A percentile compares a stretch with the other conserved stretches of the same genome.
These are phyloP conservation scores for Rhododendron griersonianum DNA, from an alignment of 148 eudicot genomes.

Conservation along the genomic window DNA sequence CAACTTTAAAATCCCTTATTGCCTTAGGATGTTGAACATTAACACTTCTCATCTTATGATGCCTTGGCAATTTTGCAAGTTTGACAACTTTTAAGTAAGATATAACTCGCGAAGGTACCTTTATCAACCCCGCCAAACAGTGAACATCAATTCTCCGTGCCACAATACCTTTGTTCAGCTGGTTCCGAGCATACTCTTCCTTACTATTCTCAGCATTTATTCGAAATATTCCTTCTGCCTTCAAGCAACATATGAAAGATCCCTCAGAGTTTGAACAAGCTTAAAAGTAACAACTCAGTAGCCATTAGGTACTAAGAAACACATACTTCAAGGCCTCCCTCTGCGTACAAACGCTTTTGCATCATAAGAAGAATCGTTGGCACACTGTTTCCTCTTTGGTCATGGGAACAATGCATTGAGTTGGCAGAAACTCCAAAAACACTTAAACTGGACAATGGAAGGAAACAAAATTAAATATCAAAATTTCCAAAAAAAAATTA, in stretches of 20 bases:
- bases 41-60: background rate
- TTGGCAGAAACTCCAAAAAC: conserved; percentile 86
- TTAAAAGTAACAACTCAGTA: background rate
- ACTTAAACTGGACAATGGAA: conserved; percentile 47
- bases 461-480: background rate
- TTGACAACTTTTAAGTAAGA: background rate
- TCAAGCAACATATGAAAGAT: conserved; percentile 20
- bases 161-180: conserved; percentile 67
- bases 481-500: background rate
- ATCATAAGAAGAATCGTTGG: conserved; percentile 76
- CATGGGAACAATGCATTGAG: conserved; percentile 87
- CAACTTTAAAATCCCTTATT: background rate
- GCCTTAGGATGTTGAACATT: background rate
- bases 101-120: conserved; percentile 32
- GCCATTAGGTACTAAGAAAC: background rate
- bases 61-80: background rate
- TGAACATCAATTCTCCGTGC: conserved; percentile 76
- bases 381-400: conserved; percentile 76
- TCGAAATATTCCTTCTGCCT: conserved; percentile 96
- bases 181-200: conserved; percentile 61
- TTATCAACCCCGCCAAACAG: conserved; percentile 82
- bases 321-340: conserved; percentile 74
- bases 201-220: conserved; percentile 78
- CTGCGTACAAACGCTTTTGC: conserved; percentile 64
- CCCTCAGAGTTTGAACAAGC: background rate